These are phyloP conservation scores for Neoboletus brunneissimus DNA, from an alignment of 768 basidiomycete genomes.

Conservation along the genomic window DNA sequence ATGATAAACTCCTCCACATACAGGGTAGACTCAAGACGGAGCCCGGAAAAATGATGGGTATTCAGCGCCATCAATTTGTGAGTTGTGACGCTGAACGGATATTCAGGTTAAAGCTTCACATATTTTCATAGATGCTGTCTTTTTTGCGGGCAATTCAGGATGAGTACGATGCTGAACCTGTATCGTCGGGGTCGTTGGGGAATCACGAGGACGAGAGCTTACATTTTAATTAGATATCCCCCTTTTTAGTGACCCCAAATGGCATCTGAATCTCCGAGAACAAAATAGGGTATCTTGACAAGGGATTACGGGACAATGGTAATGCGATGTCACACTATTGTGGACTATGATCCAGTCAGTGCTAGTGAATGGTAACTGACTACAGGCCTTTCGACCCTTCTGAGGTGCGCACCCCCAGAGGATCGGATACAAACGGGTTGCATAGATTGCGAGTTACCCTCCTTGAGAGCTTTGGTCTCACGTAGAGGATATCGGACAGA, in stretches of 20 bases:
- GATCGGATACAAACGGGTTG: neutral
- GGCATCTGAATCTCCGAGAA: neutral
- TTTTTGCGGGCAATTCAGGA: slow-evolving; percentile 60
- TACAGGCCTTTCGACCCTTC: neutral
- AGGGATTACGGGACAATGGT: neutral
- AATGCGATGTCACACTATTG: neutral
- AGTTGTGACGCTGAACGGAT: slow-evolving; percentile 15
- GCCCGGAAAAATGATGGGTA: slow-evolving; percentile 63
- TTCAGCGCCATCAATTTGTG: slow-evolving; percentile 70
- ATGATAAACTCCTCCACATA: slow-evolving; percentile 82
- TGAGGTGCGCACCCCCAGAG: neutral
- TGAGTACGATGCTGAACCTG: slow-evolving; percentile 38
- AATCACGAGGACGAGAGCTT: neutral
- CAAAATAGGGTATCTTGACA: neutral
- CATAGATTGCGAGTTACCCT: neutral
- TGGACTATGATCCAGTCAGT: neutral
- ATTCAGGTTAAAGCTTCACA: slow-evolving; percentile 2
- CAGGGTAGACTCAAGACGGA: slow-evolving; percentile 73
- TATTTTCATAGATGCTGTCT: slow-evolving; percentile 50
- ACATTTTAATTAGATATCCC: neutral
- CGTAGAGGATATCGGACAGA: neutral
- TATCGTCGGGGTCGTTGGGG: neutral
- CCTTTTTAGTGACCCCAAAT: neutral
- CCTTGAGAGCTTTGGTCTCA: neutral
- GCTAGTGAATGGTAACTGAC: neutral